Evolutionary conservation across 169 alveolate genomes (phyloP).

Genomic region (Plasmodium falciparum): DNA sequence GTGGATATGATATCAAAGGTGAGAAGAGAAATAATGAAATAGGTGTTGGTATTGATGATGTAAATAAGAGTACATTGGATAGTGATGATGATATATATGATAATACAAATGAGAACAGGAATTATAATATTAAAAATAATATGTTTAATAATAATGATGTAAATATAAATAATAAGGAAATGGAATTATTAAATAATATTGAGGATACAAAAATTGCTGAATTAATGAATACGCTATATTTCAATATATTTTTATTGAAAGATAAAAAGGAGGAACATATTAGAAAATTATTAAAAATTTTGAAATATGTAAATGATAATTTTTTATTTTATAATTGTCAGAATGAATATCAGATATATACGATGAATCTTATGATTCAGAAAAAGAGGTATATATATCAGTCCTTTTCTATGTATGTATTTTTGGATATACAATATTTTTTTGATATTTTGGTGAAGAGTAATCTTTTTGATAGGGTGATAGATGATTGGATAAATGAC

Average conservation of each 20-base stretch:
- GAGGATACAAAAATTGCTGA: conserved; percentile 21
- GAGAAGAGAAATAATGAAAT: too few species aligned
- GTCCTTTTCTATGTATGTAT: conserved; percentile 53
- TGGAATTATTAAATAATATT: background rate
- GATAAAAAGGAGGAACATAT: conserved; percentile 52
- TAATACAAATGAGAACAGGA: background rate
- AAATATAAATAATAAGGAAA: background rate
- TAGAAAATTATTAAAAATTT: conserved; percentile 31
- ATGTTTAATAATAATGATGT: background rate
- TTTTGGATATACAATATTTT: conserved; percentile 45
- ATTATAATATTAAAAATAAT: background rate
- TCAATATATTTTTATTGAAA: conserved; percentile 50
- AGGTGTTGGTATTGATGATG: background rate
- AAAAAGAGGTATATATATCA: conserved; percentile 69
- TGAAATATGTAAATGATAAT: conserved; percentile 36
- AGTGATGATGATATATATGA: background rate
- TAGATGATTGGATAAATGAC: conserved; percentile 74
- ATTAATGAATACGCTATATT: conserved; percentile 44
- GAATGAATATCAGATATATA: conserved; percentile 22
- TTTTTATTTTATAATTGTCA: conserved; percentile 24
- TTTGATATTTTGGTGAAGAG: conserved; percentile 23
- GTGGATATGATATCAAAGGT: too few species aligned
- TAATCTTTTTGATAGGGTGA: conserved; percentile 11
- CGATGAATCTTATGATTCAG: conserved; percentile 39
- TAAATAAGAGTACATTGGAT: background rate